Evolutionary conservation across 108 stramenopile species (phyloP).

Genomic region (Mediolabrus comicus): DNA sequence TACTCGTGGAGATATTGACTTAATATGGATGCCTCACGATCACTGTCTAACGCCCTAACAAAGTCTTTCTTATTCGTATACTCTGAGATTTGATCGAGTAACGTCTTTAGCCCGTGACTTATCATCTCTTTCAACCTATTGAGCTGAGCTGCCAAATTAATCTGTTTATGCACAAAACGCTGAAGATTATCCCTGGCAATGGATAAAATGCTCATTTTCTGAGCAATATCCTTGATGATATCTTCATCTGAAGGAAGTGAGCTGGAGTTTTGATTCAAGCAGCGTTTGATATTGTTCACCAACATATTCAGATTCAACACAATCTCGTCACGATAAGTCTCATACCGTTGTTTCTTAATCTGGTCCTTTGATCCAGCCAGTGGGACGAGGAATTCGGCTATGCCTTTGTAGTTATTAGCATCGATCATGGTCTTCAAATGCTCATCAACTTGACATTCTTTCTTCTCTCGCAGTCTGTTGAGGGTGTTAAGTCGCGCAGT

Average conservation of each 20-base stretch:
- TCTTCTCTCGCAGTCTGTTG: slow-evolving; percentile 37
- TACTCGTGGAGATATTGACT: background rate
- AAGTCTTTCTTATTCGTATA: slow-evolving; percentile 21
- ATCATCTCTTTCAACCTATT: background rate
- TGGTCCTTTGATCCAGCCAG: slow-evolving; percentile 48
- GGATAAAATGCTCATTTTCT: slow-evolving; percentile 28
- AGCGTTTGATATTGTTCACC: background rate
- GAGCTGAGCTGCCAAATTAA: slow-evolving; percentile 17
- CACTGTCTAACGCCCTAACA: background rate
- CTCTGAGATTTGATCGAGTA: background rate
- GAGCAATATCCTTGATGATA: slow-evolving; percentile 10
- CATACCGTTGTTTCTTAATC: slow-evolving; percentile 47
- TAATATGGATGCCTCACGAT: slow-evolving; percentile 3
- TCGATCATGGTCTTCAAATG: slow-evolving; percentile 34
- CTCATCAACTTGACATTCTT: slow-evolving; percentile 49
- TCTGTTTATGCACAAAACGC: background rate
- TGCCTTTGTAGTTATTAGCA: slow-evolving; percentile 44
- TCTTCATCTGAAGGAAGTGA: slow-evolving; percentile 5
- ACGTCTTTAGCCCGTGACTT: background rate
- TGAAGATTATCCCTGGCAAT: slow-evolving; percentile 34
- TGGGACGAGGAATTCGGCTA: slow-evolving; percentile 44
- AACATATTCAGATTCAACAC: slow-evolving; percentile 8
- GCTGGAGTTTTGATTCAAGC: slow-evolving; percentile 6
- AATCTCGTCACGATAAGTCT: slow-evolving; percentile 20
- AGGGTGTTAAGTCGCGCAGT: slow-evolving; percentile 30